Evolutionary conservation across 108 stramenopile species (phyloP).

Genomic region (Cyclotella cryptica): DNA sequence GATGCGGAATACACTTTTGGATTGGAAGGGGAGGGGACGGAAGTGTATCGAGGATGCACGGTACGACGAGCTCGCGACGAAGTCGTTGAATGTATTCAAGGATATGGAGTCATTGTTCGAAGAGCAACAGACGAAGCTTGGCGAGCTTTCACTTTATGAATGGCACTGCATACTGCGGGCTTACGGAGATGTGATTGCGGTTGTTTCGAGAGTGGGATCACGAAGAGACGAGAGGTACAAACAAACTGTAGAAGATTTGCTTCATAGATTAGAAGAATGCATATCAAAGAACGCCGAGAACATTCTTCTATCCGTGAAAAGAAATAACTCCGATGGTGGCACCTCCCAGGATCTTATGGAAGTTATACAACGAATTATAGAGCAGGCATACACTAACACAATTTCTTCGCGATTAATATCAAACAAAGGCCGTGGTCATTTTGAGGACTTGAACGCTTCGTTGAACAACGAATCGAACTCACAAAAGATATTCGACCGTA

Average conservation of each 20-base stretch:
- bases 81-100: slow-evolving; percentile 23
- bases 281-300: slow-evolving; percentile 16
- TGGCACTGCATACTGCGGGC: slow-evolving; percentile 29
- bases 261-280: slow-evolving; percentile 37
- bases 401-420: slow-evolving; percentile 20
- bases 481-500: slow-evolving; percentile 31
- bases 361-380: slow-evolving; percentile 33
- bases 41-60: background rate
- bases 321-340: slow-evolving; percentile 10
- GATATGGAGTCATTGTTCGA: slow-evolving; percentile 21
- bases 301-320: slow-evolving; percentile 22
- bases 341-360: slow-evolving; percentile 2
- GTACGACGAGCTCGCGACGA: slow-evolving; percentile 17
- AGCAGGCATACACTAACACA: slow-evolving; percentile 32
- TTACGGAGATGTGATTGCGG: slow-evolving; percentile 37
- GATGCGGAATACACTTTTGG: slow-evolving; percentile 32
- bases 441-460: slow-evolving; percentile 25
- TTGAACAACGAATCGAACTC: slow-evolving; percentile 33
- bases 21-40: slow-evolving; percentile 23
- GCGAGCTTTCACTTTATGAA: slow-evolving; percentile 12
- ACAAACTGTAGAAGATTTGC: slow-evolving; percentile 8
- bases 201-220: slow-evolving; percentile 26
- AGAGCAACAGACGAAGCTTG: background rate
- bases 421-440: slow-evolving; percentile 12
- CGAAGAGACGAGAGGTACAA: background rate